Percentiles rank a stretch among this genome's conserved stretches.
phyloP scores from a whole-genome alignment of 257 asterid species.

The Thymus quinquecostatus region DNA sequence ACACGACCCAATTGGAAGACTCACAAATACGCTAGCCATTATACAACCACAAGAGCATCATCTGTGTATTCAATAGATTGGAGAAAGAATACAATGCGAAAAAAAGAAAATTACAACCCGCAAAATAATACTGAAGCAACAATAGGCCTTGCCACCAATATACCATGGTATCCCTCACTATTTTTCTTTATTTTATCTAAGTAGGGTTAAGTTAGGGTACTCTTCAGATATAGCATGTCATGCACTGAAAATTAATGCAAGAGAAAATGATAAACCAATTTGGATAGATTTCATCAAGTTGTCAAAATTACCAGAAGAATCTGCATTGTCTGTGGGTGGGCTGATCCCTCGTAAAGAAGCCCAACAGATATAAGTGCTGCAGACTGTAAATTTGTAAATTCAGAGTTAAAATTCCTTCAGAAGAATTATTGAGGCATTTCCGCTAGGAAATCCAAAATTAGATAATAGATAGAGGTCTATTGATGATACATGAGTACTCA shows the following conservation, averaged over 20 bases:
- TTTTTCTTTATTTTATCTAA: neutral
- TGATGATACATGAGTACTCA: conserved; percentile 17
- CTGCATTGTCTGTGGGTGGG: conserved; percentile 96
- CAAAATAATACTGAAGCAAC: conserved; percentile 11
- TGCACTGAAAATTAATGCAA: neutral
- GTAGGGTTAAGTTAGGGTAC: neutral
- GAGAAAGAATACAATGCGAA: neutral
- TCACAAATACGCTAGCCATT: neutral
- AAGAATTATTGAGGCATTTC: conserved; percentile 19
- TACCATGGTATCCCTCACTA: neutral
- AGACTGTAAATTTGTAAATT: conserved; percentile 53
- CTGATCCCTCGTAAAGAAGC: conserved; percentile 95
- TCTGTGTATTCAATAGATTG: neutral
- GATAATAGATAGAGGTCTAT: conserved; percentile 7
- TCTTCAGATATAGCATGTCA: conserved; percentile 18
- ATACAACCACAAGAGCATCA: neutral
- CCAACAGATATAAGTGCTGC: conserved; percentile 95
- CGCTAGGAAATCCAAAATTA: conserved; percentile 28
- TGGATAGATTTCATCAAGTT: conserved; percentile 26
- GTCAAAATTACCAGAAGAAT: conserved; percentile 77
- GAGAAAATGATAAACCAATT: neutral
- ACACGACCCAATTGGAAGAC: neutral
- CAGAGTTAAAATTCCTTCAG: conserved; percentile 11
- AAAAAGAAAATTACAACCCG: conserved; percentile 13
- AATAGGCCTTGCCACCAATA: conserved; percentile 4